Evolutionary conservation across 2,329 filamentous ascomycete genomes (phyloP), one percentile per base, ranked within the genome.

Genomic region (Grosmannia huntii): DNA sequence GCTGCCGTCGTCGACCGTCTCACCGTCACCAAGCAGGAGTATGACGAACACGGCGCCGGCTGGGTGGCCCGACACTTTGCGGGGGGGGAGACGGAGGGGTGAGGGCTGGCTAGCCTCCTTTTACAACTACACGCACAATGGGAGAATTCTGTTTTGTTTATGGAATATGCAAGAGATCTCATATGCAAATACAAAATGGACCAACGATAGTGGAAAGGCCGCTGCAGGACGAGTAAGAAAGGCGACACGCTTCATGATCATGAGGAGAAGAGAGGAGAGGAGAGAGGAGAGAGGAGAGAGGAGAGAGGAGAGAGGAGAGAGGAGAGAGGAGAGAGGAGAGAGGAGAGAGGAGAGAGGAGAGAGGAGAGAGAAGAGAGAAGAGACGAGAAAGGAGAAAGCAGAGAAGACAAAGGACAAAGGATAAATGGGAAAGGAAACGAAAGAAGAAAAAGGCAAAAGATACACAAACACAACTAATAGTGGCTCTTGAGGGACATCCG

Each of bases 1-100:
- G 79, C 84, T 60, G 76, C 78, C 50, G 78, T 86, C 41, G 75
- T 95, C 52, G 78, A 84, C 62, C 78, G 79, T 54, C 71, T 90
- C 14, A 79, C 83, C 2, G 87, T 96, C n/a, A 94, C 89, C 0
- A 89, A 88, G 68, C 81, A 87, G 61, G 90, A 99, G 68, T 99
- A 99, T 69, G 83, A 94, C 56, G 94, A 99, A 70, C 73, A 90
- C 67, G 94, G 94, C 10, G 82, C 80, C 58, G 75, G 74, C 1
- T 92, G 89, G 88, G 78, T 88, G 27, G 83, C 82, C 31, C 84
- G 83, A 65, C 89, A 82, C 67, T 94, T 95, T 68, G 75, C 75
- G 0, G 64, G 67, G 33, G 19, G 6, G 51, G 31, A 10, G 21
- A 28, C 28, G 52, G 14, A 6, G 25, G 12, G 48, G 14, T 41